Conservation (phyloP, 495 filamentous ascomycete genomes). For the Hyaloscypha finlandica region DNA sequence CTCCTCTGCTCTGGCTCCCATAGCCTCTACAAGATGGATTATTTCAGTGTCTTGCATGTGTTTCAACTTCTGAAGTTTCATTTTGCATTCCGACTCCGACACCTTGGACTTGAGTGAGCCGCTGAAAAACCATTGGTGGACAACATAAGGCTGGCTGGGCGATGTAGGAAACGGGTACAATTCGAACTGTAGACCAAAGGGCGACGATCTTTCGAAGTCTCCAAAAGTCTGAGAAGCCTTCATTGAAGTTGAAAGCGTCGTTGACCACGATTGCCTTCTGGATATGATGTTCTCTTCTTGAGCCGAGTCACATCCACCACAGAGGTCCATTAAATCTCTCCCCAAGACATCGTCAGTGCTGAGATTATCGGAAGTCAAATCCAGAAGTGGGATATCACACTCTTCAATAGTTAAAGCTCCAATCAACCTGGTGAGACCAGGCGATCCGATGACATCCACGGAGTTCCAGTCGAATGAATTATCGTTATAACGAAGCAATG, state of each 20-base stretch:
- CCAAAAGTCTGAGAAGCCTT: no score
- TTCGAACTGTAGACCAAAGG: not conserved
- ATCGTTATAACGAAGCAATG: no score
- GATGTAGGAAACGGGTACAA: not conserved
- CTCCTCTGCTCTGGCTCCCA: not conserved
- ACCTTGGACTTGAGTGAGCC: not conserved
- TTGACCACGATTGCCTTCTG: not conserved
- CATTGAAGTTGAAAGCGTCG: not conserved
- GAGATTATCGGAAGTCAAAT: not conserved
- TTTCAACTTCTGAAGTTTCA: not conserved
- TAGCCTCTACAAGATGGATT: not conserved
- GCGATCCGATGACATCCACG: conserved; percentile 3
- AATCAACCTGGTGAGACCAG: conserved; percentile 1
- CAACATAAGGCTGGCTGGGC: not conserved
- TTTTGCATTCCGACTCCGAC: conserved; percentile 1
- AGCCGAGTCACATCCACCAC: not conserved
- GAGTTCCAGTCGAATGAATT: no score
- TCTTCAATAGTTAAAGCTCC: conserved; percentile 3
- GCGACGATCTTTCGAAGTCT: not conserved
- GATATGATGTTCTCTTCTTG: not conserved
- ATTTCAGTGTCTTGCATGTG: conserved; percentile 1
- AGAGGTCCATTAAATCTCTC: conserved; percentile 1
- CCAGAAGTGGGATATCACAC: not conserved
- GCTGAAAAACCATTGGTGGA: not conserved
- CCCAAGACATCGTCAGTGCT: not conserved